Evolutionary conservation across 2,329 filamentous ascomycete genomes (phyloP), one percentile per base, ranked within the genome.

Genomic region (Penicillium hordei): DNA sequence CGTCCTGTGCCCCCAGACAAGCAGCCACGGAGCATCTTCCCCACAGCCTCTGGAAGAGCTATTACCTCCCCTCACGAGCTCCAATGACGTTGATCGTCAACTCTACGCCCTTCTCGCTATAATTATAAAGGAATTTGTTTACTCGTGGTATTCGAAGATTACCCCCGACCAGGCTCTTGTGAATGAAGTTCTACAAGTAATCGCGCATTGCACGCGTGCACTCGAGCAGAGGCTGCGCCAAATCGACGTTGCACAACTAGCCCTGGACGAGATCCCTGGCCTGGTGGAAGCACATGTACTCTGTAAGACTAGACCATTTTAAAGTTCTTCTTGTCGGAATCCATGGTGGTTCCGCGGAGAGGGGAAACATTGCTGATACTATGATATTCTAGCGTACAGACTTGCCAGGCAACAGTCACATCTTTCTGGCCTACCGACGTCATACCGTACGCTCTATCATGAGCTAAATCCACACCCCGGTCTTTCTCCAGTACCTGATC

Each of bases 81-180:
- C 91, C 51, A 96, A 96, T 74, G 91, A 95, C 66, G 86, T 97
- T 59, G 94, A 99, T 74, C 79, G 95, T 56, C 90, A 99, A 76
- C 83, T 99, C 5, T 99, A 97, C 72, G 93, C 91, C 29, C 84
- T 97, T 59, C 87, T 99, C 60, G 90, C 94, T 52, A 89, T 97
- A 58, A 86, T 97, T 60, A 82, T 97, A 67, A 87, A 90, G 69
- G 92, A 97, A 63, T 96, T 92, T 72, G 89, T 99, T 38, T 88
- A 94, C 73, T 87, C 86, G 33, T 99, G 94, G 94, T 99, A 99
- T 79, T 83, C 82, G 63, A 93, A 89, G 74, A 94, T 99, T 73
- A 97, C 93, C 1, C 86, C 91, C 4, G 93, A 99, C 75, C 89
- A 93, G 71, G 83, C 86, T 13, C 95, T 99, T 71, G 87, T 94